These are phyloP conservation scores for Polytolypa hystricis DNA, from an alignment of 2,329 filamentous ascomycete species.

Conservation along the genomic window DNA sequence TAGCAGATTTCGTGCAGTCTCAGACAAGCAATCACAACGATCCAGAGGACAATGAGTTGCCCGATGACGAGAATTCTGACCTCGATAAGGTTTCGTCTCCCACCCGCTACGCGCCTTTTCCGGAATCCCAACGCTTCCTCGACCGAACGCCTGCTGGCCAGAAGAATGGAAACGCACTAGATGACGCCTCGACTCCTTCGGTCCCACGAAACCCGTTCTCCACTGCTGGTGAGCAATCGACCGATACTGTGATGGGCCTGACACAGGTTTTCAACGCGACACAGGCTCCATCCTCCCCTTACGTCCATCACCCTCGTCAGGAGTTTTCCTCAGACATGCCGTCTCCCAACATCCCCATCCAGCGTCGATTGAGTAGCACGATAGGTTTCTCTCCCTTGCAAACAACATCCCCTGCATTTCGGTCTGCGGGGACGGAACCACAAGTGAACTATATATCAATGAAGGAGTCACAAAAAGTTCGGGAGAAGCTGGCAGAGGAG, in stretches of 20 bases:
- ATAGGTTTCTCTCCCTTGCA: constrained; percentile 28
- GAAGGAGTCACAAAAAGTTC: constrained; percentile 34
- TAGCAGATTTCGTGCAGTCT: constrained; percentile 26
- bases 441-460: constrained; percentile 34
- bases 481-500: constrained; percentile 24
- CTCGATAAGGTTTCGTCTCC: constrained; percentile 49
- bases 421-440: constrained; percentile 30
- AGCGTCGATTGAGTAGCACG: constrained; percentile 24
- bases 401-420: constrained; percentile 21
- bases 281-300: constrained; percentile 37
- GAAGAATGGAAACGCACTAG: constrained; percentile 23
- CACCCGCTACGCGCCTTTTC: constrained; percentile 29
- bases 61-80: constrained; percentile 51
- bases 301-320: constrained; percentile 24
- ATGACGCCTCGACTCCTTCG: constrained; percentile 27
- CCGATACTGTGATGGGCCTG: constrained; percentile 30
- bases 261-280: constrained; percentile 40
- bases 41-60: background rate
- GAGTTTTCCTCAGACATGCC: constrained; percentile 36
- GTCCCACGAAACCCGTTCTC: constrained; percentile 34
- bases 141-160: constrained; percentile 31
- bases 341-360: constrained; percentile 38
- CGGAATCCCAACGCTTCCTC: constrained; percentile 37
- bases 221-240: constrained; percentile 24
- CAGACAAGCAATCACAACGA: constrained; percentile 12